Percentiles rank a stretch among this genome's conserved stretches.
Conservation (phyloP, 2,329 filamentous ascomycete species). For the Cercospora beticola region DNA sequence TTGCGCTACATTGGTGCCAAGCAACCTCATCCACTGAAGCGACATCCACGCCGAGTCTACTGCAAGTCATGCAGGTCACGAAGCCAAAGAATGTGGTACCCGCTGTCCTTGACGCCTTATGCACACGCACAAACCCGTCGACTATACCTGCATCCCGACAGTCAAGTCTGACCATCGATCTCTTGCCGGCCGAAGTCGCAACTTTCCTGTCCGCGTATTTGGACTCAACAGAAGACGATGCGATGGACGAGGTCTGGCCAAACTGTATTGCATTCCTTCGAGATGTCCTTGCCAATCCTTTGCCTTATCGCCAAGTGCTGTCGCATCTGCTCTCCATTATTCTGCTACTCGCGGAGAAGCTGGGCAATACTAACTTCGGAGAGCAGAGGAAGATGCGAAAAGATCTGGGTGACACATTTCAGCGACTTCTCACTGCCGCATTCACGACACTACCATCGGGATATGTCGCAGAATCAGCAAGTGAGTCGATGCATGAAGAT, state of each 20-base stretch:
- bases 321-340: constrained; percentile 85
- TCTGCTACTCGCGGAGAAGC: constrained; percentile 86
- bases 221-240: constrained; percentile 86
- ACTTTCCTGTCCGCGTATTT: constrained; percentile 90
- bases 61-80: constrained; percentile 88
- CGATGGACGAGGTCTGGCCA: constrained; percentile 96
- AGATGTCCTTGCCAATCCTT: constrained; percentile 87
- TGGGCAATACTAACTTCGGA: constrained; percentile 96
- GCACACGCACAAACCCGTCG: constrained; percentile 83
- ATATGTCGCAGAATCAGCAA: constrained; percentile 22
- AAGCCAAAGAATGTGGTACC: constrained; percentile 89
- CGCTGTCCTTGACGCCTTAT: constrained; percentile 92
- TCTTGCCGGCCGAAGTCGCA: constrained; percentile 80
- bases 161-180: constrained; percentile 81
- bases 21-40: constrained; percentile 40
- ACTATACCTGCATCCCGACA: constrained; percentile 77
- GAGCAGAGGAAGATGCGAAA: constrained; percentile 89
- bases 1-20: constrained; percentile 78
- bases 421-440: constrained; percentile 83
- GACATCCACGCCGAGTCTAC: constrained; percentile 73
- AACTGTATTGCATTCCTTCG: constrained; percentile 89
- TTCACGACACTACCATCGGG: constrained; percentile 64
- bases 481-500: constrained; percentile 34
- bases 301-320: constrained; percentile 88
- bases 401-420: constrained; percentile 88